phyloP scores from a whole-genome alignment of 306 rosid species.

The Quercus wislizeni region DNA sequence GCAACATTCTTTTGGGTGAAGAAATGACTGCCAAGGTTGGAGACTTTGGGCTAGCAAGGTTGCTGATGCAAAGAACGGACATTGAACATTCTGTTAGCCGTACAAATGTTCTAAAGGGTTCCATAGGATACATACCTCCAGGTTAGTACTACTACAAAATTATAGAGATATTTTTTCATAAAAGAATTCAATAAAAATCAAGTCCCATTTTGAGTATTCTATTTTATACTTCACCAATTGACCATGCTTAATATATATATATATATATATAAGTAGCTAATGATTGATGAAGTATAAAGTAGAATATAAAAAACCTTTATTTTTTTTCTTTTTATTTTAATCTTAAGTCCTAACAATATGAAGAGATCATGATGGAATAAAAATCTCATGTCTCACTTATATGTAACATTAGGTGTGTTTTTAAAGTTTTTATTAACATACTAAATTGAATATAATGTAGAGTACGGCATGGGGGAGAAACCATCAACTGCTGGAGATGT shows the following conservation, averaged over 20 bases:
- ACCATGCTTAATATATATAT: not conserved
- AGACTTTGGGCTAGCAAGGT: constrained; percentile 72
- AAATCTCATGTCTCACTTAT: no score
- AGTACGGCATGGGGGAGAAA: constrained; percentile 63
- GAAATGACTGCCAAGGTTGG: constrained; percentile 73
- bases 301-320: no score
- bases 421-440: constrained; percentile 2
- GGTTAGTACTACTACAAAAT: constrained; percentile 33
- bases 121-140: constrained; percentile 87
- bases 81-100: constrained; percentile 44
- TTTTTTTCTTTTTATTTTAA: no score
- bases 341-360: no score
- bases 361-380: no score
- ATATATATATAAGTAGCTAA: no score
- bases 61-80: constrained; percentile 40
- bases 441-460: constrained; percentile 26
- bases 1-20: constrained; percentile 61
- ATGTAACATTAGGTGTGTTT: not conserved
- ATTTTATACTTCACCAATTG: no score
- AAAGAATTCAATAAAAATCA: no score
- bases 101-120: constrained; percentile 56
- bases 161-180: not conserved
- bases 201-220: no score
- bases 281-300: no score
- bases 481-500: constrained; percentile 69